phyloP scores from a whole-genome alignment of 495 filamentous ascomycete species.

The Podospora didyma region DNA sequence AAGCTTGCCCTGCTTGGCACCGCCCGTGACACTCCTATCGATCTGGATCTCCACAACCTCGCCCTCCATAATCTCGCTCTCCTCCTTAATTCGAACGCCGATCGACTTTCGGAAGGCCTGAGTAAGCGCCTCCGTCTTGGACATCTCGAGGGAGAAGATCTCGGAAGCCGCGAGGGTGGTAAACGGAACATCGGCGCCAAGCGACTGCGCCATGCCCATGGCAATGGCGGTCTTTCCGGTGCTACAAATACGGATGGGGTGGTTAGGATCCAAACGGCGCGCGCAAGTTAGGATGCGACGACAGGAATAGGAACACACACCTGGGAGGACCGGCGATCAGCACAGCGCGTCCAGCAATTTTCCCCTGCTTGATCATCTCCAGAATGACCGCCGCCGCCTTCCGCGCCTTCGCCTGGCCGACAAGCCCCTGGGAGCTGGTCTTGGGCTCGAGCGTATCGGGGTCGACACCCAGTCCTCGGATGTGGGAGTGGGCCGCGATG shows the following conservation, averaged over 20 bases:
- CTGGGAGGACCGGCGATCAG: constrained; percentile 93
- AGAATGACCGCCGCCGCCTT: constrained; percentile 94
- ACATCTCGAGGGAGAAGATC: constrained; percentile 98
- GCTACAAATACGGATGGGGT: constrained; percentile 32
- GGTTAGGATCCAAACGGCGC: constrained; percentile 6
- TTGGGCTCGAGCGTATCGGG: constrained; percentile 84
- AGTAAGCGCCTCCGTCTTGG: constrained; percentile 94
- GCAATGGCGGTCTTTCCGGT: constrained; percentile 98
- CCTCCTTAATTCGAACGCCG: constrained; percentile 93
- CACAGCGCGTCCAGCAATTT: constrained; percentile 93
- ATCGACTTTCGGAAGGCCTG: constrained; percentile 98
- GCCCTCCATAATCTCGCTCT: constrained; percentile 98
- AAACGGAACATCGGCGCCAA: constrained; percentile 92
- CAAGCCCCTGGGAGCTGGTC: constrained; percentile 85
- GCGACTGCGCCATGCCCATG: constrained; percentile 96
- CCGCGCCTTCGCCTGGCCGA: constrained; percentile 92
- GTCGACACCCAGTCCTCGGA: constrained; percentile 92
- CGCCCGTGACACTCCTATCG: constrained; percentile 91
- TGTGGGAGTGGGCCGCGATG: constrained; percentile 97
- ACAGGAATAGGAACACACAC: constrained; percentile 26
- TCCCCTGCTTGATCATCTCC: constrained; percentile 97
- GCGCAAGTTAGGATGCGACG: neutral
- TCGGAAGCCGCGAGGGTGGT: constrained; percentile 93
- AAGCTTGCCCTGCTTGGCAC: constrained; percentile 96
- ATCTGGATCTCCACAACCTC: constrained; percentile 99